phyloP scores from a whole-genome alignment of 805 yeast genomes.

The Ogataea allantospora region DNA sequence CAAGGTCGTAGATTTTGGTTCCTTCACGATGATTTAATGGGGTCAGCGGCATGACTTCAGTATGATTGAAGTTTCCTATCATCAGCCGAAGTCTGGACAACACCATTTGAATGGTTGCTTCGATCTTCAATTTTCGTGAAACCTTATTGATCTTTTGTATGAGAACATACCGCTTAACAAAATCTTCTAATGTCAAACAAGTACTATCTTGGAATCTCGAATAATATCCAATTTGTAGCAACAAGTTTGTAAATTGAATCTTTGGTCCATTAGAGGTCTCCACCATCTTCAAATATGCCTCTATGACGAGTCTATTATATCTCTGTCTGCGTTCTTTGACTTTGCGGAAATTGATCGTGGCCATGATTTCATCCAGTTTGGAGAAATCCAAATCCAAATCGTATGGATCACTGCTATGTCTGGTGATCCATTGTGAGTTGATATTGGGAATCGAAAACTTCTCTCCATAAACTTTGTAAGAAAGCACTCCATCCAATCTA shows the following conservation, averaged over 20 bases:
- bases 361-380: slow-evolving; percentile 52
- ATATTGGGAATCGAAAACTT: slow-evolving; percentile 38
- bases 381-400: slow-evolving; percentile 52
- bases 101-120: slow-evolving; percentile 48
- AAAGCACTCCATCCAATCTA: slow-evolving; percentile 66
- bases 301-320: slow-evolving; percentile 70
- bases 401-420: slow-evolving; percentile 48
- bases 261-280: slow-evolving; percentile 58
- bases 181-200: slow-evolving; percentile 72
- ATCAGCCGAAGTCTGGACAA: slow-evolving; percentile 47
- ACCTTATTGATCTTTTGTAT: slow-evolving; percentile 54
- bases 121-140: slow-evolving; percentile 40
- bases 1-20: slow-evolving; percentile 7
- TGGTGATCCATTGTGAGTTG: slow-evolving; percentile 41
- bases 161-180: slow-evolving; percentile 59
- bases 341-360: slow-evolving; percentile 52
- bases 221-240: slow-evolving; percentile 72
- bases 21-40: slow-evolving; percentile 2
- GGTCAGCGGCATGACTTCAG: slow-evolving; percentile 1
- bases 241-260: slow-evolving; percentile 59
- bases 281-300: slow-evolving; percentile 53
- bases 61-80: slow-evolving; percentile 17
- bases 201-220: slow-evolving; percentile 73
- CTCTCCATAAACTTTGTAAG: slow-evolving; percentile 59
- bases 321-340: slow-evolving; percentile 51